Evolutionary conservation across 2,329 filamentous ascomycete species (phyloP).

Genomic region (Aspergillus neoniger): DNA sequence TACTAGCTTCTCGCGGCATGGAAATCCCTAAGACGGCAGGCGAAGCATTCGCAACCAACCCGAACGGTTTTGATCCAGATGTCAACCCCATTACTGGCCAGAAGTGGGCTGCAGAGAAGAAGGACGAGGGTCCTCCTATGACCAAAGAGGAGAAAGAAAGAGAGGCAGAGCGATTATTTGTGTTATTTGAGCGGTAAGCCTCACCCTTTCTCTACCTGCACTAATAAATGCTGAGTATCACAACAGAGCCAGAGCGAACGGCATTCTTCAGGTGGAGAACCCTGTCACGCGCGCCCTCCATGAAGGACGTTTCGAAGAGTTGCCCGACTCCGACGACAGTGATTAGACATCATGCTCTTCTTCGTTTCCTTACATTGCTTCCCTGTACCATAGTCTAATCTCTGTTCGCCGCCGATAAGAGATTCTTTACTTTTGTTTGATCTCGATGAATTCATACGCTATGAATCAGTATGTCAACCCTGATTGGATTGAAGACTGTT

Average conservation of each 20-base stretch:
- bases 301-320: conserved; percentile 70
- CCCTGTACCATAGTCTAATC: not conserved
- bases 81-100: conserved; percentile 90
- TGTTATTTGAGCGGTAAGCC: conserved; percentile 78
- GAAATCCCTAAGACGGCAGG: conserved; percentile 69
- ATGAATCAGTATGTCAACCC: not conserved
- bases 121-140: conserved; percentile 69
- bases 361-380: not conserved
- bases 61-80: conserved; percentile 24
- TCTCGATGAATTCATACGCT: not conserved
- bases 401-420: not conserved
- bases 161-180: conserved; percentile 86
- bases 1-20: conserved; percentile 81
- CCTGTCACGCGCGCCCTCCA: conserved; percentile 70
- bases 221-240: conserved; percentile 18
- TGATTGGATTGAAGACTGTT: not conserved
- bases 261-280: conserved; percentile 76
- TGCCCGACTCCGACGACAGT: conserved; percentile 56
- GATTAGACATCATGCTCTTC: conserved; percentile 23
- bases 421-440: too few relatives aligned
- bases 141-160: conserved; percentile 87
- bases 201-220: conserved; percentile 13
- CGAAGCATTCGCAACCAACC: conserved; percentile 52
- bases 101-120: conserved; percentile 67
- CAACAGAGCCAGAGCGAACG: conserved; percentile 67